Evolutionary conservation across 2,329 filamentous ascomycete species (phyloP).

Genomic region (Talaromyces sp.): DNA sequence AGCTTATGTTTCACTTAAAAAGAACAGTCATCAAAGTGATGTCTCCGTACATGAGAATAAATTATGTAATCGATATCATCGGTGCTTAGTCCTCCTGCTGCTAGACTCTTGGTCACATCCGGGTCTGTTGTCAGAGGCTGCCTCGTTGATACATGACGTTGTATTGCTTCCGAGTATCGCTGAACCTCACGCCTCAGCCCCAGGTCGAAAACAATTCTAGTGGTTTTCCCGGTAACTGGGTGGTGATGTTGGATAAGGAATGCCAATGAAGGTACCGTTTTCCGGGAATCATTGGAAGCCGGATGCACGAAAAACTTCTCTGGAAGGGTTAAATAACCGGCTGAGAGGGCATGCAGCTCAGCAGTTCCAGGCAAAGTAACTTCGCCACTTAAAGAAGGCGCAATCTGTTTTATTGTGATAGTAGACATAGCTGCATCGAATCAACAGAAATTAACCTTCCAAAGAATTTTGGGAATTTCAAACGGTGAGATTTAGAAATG

Average conservation of each 20-base stretch:
- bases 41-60: conserved; percentile 34
- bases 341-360: conserved; percentile 33
- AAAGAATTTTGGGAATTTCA: neutral
- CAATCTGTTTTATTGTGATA: neutral
- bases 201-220: conserved; percentile 24
- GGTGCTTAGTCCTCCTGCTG: conserved; percentile 28
- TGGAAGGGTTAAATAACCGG: conserved; percentile 21
- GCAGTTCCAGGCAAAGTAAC: conserved; percentile 15
- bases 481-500: neutral
- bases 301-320: conserved; percentile 24
- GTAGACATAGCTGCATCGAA: conserved; percentile 17
- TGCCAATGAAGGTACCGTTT: conserved; percentile 25
- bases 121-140: conserved; percentile 20
- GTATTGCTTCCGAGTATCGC: conserved; percentile 18
- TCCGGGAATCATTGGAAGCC: conserved; percentile 16
- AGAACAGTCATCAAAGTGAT: neutral
- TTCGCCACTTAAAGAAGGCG: neutral
- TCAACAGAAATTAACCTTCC: neutral
- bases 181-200: conserved; percentile 23
- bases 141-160: conserved; percentile 20
- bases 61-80: conserved; percentile 39
- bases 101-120: conserved; percentile 27
- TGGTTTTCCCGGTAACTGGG: conserved; percentile 10
- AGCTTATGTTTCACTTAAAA: conserved; percentile 9
- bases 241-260: conserved; percentile 25